Conservation (phyloP, 306 rosid species). For the Trichosanthes truncata region DNA sequence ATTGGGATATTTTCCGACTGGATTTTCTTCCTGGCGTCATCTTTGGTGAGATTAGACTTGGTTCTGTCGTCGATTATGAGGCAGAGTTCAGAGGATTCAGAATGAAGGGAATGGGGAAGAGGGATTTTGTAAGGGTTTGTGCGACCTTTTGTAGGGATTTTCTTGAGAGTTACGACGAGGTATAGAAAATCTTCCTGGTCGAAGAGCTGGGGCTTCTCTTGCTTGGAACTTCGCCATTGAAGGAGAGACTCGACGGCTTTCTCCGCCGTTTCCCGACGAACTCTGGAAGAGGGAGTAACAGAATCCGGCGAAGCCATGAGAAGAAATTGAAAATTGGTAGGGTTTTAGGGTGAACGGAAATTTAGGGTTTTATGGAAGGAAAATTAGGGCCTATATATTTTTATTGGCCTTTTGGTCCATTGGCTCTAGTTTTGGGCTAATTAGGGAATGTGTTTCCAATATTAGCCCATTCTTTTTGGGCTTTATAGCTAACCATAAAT, state of each 20-base stretch:
- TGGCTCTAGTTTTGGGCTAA: neutral
- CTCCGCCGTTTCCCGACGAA: conserved; percentile 17
- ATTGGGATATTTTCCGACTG: conserved; percentile 42
- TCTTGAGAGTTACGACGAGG: neutral
- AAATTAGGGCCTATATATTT: neutral
- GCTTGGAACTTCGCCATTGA: conserved; percentile 44
- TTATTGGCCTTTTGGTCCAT: neutral
- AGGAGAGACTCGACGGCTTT: conserved; percentile 55
- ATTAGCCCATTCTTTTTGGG: neutral
- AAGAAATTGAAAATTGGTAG: neutral
- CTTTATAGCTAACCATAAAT: neutral
- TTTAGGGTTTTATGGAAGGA: neutral
- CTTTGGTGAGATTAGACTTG: conserved; percentile 10
- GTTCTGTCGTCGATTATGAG: conserved; percentile 66
- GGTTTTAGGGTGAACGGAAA: neutral
- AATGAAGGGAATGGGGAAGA: conserved; percentile 45
- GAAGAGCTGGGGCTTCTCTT: conserved; percentile 45
- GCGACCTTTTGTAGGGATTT: conserved; percentile 26
- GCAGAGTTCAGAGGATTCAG: conserved; percentile 42
- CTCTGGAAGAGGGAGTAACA: conserved; percentile 3
- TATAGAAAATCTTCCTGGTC: conserved; percentile 12
- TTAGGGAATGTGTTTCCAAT: neutral
- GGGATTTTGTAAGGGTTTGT: conserved; percentile 50
- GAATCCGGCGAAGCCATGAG: conserved; percentile 18
- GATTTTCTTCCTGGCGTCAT: conserved; percentile 30